Evolutionary conservation across 345 rosid species (phyloP).

Genomic region (Rhodamnia argentea): DNA sequence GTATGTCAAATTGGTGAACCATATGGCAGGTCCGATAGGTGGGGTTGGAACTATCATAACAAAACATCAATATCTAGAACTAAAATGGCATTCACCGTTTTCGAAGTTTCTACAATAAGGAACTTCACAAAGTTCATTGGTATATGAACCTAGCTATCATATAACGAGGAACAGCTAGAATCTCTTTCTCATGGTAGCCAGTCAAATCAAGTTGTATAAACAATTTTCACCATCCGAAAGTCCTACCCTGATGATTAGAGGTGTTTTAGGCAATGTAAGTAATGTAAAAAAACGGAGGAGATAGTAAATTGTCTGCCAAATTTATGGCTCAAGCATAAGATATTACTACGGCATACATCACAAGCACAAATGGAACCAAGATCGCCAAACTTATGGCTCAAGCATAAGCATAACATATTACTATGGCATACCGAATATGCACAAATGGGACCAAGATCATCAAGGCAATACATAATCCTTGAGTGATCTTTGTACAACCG

Average conservation of each 20-base stretch:
- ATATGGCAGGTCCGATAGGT: background rate
- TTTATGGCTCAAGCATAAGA: background rate
- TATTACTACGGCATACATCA: constrained; percentile 39
- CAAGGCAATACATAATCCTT: too few species aligned
- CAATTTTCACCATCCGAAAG: background rate
- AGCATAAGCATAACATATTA: background rate
- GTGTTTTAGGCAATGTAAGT: background rate
- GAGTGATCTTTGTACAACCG: too few species aligned
- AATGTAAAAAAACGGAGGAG: background rate
- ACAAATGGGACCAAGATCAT: constrained; percentile 74
- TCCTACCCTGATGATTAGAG: background rate
- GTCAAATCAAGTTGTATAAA: background rate
- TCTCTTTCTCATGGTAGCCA: background rate
- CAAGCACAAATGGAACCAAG: constrained; percentile 48
- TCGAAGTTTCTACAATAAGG: background rate
- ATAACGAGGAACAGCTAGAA: background rate
- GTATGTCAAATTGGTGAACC: background rate
- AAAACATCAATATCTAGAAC: background rate
- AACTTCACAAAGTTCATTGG: background rate
- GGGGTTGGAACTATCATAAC: background rate
- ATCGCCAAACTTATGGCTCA: background rate
- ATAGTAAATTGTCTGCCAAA: background rate
- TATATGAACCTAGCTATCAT: background rate
- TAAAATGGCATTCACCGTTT: background rate
- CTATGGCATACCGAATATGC: constrained; percentile 58